Evolutionary conservation across 306 rosid genomes (phyloP).

Genomic region (Glycine latifolia): DNA sequence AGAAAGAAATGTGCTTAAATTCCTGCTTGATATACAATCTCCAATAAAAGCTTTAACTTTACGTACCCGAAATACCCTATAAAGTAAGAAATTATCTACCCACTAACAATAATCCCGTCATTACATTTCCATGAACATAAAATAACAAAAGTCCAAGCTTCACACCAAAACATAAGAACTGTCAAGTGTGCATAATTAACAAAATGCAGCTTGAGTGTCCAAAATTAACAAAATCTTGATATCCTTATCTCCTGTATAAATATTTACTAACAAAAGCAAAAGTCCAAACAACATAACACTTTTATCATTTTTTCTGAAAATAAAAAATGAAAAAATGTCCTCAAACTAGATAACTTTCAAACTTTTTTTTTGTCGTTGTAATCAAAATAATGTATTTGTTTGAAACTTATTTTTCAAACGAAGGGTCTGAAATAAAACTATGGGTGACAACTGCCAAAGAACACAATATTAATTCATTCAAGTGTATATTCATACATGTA

Average conservation of each 20-base stretch:
- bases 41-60: not conserved
- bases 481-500: not conserved
- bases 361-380: not conserved
- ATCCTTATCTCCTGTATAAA: not conserved
- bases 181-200: not conserved
- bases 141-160: not conserved
- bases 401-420: not conserved
- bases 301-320: not conserved
- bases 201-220: not conserved
- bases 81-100: not conserved
- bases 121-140: not conserved
- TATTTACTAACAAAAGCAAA: not conserved
- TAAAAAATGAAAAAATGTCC: too few relatives aligned
- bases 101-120: too few relatives aligned
- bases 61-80: not conserved
- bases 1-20: not conserved
- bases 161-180: not conserved
- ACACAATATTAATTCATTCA: not conserved
- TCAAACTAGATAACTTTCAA: not conserved
- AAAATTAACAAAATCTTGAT: not conserved
- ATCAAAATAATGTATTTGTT: not conserved
- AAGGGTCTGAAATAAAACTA: not conserved
- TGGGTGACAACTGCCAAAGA: not conserved
- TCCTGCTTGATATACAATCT: not conserved
- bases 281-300: not conserved